phyloP scores from a whole-genome alignment of 2,329 filamentous ascomycete genomes.

The Leptographium flavum region DNA sequence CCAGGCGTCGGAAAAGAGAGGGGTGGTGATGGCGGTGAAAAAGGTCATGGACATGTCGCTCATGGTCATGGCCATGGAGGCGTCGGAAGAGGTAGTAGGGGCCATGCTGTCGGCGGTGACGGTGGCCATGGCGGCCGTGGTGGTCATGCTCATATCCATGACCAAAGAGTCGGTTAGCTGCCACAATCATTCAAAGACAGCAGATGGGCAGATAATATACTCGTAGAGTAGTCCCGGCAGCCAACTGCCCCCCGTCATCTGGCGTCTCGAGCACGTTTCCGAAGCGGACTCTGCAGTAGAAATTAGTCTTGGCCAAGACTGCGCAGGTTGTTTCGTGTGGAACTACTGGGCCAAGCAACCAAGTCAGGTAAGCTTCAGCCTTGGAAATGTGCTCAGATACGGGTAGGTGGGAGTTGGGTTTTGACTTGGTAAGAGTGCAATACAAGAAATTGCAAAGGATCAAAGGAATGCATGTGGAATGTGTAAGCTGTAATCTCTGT shows the following conservation, averaged over 20 bases:
- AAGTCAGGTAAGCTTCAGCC: too few relatives aligned
- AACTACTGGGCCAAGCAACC: too few relatives aligned
- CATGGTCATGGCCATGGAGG: conserved; percentile 3
- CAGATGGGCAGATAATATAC: too few relatives aligned
- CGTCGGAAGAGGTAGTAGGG: background rate
- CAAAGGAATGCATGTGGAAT: too few relatives aligned
- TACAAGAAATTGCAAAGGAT: too few relatives aligned
- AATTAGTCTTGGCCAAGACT: background rate
- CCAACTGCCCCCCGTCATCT: too few relatives aligned
- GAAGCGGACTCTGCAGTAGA: background rate
- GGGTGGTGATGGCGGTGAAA: conserved; percentile 35
- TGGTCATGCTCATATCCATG: background rate
- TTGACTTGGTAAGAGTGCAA: too few relatives aligned
- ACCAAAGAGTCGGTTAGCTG: background rate
- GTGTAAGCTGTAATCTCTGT: too few relatives aligned
- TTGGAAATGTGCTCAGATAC: too few relatives aligned
- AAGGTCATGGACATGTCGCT: conserved; percentile 28
- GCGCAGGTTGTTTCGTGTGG: background rate
- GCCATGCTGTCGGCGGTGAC: background rate
- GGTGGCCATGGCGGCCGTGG: background rate
- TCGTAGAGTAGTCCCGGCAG: too few relatives aligned
- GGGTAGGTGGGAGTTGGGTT: too few relatives aligned
- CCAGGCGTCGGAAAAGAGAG: conserved; percentile 52
- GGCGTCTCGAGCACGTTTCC: background rate
- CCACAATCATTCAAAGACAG: too few relatives aligned